Percentiles rank a stretch among this genome's conserved stretches.
Evolutionary conservation across 1,284 basidiomycete species (phyloP).

Genomic region (Rhodotorula sp.): DNA sequence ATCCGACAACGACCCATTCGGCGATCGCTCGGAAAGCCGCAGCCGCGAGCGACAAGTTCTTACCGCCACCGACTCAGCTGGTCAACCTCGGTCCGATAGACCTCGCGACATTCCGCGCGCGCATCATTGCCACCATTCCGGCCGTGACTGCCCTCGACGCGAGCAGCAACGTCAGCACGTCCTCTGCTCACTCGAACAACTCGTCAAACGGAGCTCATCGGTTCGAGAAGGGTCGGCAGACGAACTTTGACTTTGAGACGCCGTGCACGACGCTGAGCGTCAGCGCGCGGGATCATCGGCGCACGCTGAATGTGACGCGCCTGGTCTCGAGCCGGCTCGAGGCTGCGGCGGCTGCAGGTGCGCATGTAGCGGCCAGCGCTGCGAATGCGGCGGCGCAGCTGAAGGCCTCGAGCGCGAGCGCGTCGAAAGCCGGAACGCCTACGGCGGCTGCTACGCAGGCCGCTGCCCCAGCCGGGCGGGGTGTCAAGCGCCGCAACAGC

Average conservation of each 20-base stretch:
- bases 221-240: slow-evolving; percentile 28
- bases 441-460: not conserved
- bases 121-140: slow-evolving; percentile 27
- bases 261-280: slow-evolving; percentile 29
- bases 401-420: not conserved
- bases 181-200: not conserved
- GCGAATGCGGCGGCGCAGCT: not conserved
- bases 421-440: not conserved
- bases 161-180: slow-evolving; percentile 16
- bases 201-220: not conserved
- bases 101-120: slow-evolving; percentile 33
- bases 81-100: slow-evolving; percentile 40
- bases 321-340: slow-evolving; percentile 8
- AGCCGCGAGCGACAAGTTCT: not conserved
- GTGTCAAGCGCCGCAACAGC: slow-evolving; percentile 14
- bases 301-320: slow-evolving; percentile 16
- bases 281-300: slow-evolving; percentile 29
- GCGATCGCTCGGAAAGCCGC: not conserved
- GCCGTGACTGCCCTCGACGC: slow-evolving; percentile 37
- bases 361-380: not conserved
- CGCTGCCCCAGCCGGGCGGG: not conserved
- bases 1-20: slow-evolving; percentile 6
- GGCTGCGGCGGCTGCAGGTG: slow-evolving; percentile 2
- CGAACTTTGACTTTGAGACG: slow-evolving; percentile 42
- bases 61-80: slow-evolving; percentile 1